phyloP scores from a whole-genome alignment of 192 early-diverging fungal genomes.

The Polychytrium aggregatum region DNA sequence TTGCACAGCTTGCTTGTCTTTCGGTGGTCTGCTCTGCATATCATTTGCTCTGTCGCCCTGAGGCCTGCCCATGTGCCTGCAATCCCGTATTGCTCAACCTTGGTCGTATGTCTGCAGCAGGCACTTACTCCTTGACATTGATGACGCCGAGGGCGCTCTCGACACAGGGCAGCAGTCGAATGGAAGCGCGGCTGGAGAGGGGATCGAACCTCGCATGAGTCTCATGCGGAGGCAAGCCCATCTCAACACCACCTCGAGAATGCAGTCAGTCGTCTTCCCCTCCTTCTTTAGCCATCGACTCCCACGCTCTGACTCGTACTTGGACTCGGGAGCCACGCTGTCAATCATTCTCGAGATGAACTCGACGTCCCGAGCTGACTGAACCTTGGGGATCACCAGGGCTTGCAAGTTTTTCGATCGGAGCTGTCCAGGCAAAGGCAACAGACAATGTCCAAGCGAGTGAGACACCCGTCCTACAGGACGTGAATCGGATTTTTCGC shows the following conservation, averaged over 20 bases:
- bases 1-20: no score
- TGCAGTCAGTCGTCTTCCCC: conserved; percentile 1
- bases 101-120: neutral
- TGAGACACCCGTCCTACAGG: no score
- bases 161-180: conserved; percentile 77
- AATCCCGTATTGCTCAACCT: no score
- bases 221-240: no score
- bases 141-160: conserved; percentile 80
- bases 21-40: no score
- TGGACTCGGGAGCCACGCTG: conserved; percentile 44
- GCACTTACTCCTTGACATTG: conserved; percentile 43
- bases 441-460: no score
- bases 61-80: no score
- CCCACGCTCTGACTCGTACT: conserved; percentile 1
- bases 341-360: conserved; percentile 67
- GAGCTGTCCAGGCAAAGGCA: conserved; percentile 36
- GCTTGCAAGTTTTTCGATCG: conserved; percentile 21
- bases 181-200: conserved; percentile 35
- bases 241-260: no score
- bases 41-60: no score
- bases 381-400: conserved; percentile 85
- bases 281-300: no score
- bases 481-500: no score
- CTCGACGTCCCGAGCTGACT: conserved; percentile 62
- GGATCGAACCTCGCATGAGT: neutral